A percentile compares a stretch with the other conserved stretches of the same genome.
Conservation (phyloP, 2,329 filamentous ascomycete species). For the Huntiella omanensis region DNA sequence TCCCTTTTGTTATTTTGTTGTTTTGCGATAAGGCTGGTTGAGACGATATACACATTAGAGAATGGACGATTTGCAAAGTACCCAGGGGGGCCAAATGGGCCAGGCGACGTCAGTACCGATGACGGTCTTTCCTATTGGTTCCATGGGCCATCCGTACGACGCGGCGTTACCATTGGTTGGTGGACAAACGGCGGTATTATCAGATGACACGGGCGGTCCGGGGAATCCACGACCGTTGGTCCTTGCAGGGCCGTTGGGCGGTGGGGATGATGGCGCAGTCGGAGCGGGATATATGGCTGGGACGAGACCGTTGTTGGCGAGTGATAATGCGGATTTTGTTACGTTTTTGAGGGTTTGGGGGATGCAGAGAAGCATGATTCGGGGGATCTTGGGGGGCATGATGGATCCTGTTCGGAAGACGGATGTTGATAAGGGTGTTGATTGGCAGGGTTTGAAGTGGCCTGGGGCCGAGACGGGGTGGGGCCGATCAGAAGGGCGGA, state of each 20-base stretch:
- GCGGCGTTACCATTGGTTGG: too few relatives aligned
- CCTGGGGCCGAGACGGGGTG: conserved; percentile 21
- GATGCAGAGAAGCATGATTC: not conserved
- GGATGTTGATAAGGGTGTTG: conserved; percentile 31
- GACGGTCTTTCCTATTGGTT: too few relatives aligned
- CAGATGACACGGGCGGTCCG: too few relatives aligned
- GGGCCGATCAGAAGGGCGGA: conserved; percentile 31
- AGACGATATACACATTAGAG: too few relatives aligned
- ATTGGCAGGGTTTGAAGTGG: conserved; percentile 44
- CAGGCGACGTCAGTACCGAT: too few relatives aligned
- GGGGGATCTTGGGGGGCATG: not conserved
- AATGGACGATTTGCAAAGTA: too few relatives aligned
- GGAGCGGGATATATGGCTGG: conserved; percentile 13
- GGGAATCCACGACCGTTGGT: not conserved
- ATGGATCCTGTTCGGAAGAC: not conserved
- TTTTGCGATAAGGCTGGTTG: too few relatives aligned
- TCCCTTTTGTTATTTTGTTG: too few relatives aligned
- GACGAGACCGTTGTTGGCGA: conserved; percentile 23
- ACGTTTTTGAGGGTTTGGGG: conserved; percentile 33
- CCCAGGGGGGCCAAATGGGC: too few relatives aligned
- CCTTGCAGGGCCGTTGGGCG: not conserved
- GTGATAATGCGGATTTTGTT: conserved; percentile 29
- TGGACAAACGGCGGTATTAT: too few relatives aligned
- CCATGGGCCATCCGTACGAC: too few relatives aligned
- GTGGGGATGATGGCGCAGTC: not conserved